Conservation (phyloP, 352 stramenopile genomes). For the Pythium utonaiense region DNA sequence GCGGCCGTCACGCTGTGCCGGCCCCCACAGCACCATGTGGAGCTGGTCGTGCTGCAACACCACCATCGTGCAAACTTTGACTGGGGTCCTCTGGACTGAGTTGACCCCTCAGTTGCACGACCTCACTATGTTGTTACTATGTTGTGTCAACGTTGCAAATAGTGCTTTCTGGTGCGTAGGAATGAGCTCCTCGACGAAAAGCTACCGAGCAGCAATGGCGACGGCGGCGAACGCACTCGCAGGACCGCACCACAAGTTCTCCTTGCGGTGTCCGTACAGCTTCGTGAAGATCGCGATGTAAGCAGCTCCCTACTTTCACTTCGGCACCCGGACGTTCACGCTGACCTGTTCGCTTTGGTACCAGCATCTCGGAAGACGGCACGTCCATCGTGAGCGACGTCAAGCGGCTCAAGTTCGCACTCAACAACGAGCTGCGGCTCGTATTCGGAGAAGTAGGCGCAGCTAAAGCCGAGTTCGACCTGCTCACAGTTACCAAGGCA, state of each 20-base stretch:
- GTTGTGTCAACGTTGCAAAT: slow-evolving; percentile 3
- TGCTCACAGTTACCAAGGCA: slow-evolving; percentile 43
- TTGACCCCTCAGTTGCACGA: neutral
- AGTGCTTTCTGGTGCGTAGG: neutral
- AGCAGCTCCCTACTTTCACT: neutral
- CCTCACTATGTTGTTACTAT: neutral
- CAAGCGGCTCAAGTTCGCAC: slow-evolving; percentile 67
- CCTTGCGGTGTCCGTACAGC: slow-evolving; percentile 37
- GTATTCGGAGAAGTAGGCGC: slow-evolving; percentile 66
- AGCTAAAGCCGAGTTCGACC: slow-evolving; percentile 61
- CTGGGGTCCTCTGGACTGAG: neutral
- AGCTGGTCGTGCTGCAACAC: slow-evolving; percentile 60
- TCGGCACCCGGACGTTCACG: neutral
- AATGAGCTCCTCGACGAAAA: neutral
- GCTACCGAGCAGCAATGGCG: slow-evolving; percentile 5
- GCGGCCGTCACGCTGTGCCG: slow-evolving; percentile 37
- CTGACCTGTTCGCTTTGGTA: neutral
- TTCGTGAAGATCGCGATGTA: slow-evolving; percentile 73
- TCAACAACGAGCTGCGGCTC: slow-evolving; percentile 68
- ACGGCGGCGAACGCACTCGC: neutral
- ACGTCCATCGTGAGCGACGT: slow-evolving; percentile 34
- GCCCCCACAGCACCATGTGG: slow-evolving; percentile 57
- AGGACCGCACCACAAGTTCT: slow-evolving; percentile 71
- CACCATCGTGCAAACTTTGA: slow-evolving; percentile 44
- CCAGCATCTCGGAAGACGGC: slow-evolving; percentile 55